Conservation (phyloP, 2,329 filamentous ascomycete species). For the Scedosporium apiospermum region DNA sequence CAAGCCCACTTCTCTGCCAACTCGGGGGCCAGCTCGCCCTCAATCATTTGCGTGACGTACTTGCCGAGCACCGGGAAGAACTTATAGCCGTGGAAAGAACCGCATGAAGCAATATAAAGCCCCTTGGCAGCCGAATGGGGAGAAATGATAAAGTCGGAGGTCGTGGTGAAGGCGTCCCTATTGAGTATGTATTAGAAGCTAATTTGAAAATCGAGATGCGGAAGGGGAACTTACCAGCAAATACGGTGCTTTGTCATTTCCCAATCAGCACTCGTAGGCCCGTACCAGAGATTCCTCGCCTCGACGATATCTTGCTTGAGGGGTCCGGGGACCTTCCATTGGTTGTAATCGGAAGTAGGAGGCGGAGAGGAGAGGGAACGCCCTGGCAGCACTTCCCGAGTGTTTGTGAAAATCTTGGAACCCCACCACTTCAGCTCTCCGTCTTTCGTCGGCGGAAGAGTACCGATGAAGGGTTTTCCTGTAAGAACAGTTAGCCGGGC, state of each 20-base stretch:
- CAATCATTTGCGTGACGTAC: constrained; percentile 49
- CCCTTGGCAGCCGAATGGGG: constrained; percentile 40
- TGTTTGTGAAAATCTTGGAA: constrained; percentile 49
- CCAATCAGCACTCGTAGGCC: constrained; percentile 43
- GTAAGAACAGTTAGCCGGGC: constrained; percentile 20
- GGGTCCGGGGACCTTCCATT: constrained; percentile 48
- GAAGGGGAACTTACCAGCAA: constrained; percentile 45
- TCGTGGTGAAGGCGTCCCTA: constrained; percentile 58
- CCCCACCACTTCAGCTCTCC: constrained; percentile 52
- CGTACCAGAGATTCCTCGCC: constrained; percentile 49
- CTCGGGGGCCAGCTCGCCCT: constrained; percentile 31
- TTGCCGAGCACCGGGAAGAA: constrained; percentile 56
- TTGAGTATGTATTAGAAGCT: not conserved
- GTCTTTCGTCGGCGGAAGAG: constrained; percentile 42
- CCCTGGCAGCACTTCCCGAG: constrained; percentile 40
- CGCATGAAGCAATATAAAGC: constrained; percentile 53
- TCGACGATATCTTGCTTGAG: constrained; percentile 51
- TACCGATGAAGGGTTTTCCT: constrained; percentile 46
- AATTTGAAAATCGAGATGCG: not conserved
- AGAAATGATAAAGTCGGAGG: constrained; percentile 52
- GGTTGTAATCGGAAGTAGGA: constrained; percentile 43
- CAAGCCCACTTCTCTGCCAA: constrained; percentile 42
- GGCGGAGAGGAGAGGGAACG: constrained; percentile 48
- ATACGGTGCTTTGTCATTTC: constrained; percentile 53
- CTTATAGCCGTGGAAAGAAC: constrained; percentile 60